A percentile compares a stretch with the other conserved stretches of the same genome.
These are phyloP conservation scores for Chlorella sp. DNA, from an alignment of 139 green algal species.

Conservation along the genomic window DNA sequence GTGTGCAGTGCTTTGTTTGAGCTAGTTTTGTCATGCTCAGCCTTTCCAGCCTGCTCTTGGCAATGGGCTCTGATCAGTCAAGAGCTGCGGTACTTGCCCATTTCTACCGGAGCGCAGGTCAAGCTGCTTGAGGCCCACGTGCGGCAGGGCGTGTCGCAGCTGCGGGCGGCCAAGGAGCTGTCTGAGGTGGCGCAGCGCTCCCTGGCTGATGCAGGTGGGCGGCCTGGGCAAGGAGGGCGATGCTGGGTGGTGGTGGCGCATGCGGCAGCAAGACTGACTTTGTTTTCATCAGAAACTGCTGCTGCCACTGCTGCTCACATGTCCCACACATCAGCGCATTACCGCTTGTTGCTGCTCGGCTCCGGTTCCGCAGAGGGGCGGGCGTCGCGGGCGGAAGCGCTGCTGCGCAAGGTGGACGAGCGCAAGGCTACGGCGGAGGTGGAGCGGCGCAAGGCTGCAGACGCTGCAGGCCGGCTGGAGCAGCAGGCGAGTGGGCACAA, in stretches of 20 bases:
- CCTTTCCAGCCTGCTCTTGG: neutral
- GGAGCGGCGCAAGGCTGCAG: conserved; percentile 2
- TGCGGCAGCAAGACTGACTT: neutral
- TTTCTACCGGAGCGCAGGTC: too few species aligned
- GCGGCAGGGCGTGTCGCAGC: conserved; percentile 13
- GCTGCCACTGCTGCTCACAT: neutral
- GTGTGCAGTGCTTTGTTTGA: too few species aligned
- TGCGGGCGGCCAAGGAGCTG: conserved; percentile 22
- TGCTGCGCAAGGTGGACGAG: conserved; percentile 35
- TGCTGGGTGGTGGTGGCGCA: neutral
- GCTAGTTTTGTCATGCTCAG: neutral
- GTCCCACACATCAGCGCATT: neutral
- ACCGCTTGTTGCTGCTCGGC: too few species aligned
- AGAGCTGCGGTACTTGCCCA: too few species aligned
- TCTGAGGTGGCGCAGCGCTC: neutral
- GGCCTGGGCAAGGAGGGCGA: neutral
- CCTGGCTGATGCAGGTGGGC: conserved; percentile 14
- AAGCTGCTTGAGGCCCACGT: conserved; percentile 21
- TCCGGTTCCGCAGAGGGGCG: conserved; percentile 30
- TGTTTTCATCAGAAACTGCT: neutral
- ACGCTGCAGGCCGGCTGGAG: conserved; percentile 15
- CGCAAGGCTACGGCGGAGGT: conserved; percentile 29
- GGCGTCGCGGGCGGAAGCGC: conserved; percentile 3
- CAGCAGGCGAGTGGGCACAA: conserved; percentile 7
- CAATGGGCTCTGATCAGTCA: too few species aligned